These are phyloP conservation scores for Pseudocercospora cruenta DNA, from an alignment of 2,329 filamentous ascomycete species.

Conservation along the genomic window DNA sequence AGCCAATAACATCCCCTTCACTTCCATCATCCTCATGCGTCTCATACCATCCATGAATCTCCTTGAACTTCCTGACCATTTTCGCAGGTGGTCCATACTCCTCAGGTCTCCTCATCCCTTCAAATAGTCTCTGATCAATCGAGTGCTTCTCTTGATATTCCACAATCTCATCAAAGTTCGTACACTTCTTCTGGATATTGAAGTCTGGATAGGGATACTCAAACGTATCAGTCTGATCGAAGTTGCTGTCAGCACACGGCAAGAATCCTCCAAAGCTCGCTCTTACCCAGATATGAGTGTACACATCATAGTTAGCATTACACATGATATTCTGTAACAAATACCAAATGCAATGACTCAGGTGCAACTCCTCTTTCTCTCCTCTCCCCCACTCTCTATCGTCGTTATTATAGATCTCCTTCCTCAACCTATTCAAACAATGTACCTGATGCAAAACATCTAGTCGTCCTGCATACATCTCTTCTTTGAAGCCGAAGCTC, in stretches of 20 bases:
- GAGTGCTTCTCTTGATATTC: background rate
- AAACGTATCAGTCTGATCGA: background rate
- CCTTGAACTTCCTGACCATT: background rate
- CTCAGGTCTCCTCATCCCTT: background rate
- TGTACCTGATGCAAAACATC: background rate
- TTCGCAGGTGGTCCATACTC: background rate
- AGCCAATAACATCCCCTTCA: background rate
- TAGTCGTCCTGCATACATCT: background rate
- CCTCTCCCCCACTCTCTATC: background rate
- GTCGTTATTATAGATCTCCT: background rate
- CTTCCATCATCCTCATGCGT: background rate
- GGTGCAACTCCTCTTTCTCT: background rate
- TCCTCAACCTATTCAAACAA: background rate
- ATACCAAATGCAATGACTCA: slow-evolving; percentile 1
- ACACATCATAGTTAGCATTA: background rate
- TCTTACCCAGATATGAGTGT: background rate
- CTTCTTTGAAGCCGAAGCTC: background rate
- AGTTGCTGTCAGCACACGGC: background rate
- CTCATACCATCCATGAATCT: background rate
- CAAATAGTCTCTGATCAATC: background rate
- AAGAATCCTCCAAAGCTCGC: no score
- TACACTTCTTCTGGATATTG: background rate
- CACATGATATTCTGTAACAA: background rate
- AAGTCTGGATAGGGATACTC: background rate
- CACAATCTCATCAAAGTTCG: background rate